Conservation (phyloP, 768 basidiomycete species). For the Saitozyma podzolica region DNA sequence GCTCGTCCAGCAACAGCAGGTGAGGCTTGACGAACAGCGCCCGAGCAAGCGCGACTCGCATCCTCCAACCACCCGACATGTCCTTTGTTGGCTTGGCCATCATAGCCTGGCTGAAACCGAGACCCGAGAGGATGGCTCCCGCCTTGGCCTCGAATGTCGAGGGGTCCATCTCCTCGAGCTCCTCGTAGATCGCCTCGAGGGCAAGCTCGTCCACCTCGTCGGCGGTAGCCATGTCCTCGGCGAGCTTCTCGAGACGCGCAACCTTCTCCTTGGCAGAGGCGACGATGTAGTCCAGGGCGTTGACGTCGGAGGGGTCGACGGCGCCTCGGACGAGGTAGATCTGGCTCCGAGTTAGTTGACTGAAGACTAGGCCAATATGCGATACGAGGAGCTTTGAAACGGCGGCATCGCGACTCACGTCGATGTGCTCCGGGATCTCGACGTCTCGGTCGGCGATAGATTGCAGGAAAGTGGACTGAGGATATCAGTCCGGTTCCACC, state of each 20-base stretch:
- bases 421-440: slow-evolving; percentile 89
- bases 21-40: slow-evolving; percentile 97
- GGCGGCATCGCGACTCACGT: slow-evolving; percentile 54
- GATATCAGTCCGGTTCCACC: too few relatives aligned
- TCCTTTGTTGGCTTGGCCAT: slow-evolving; percentile 97
- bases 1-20: slow-evolving; percentile 86
- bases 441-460: slow-evolving; percentile 95
- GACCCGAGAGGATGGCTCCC: slow-evolving; percentile 92
- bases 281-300: slow-evolving; percentile 96
- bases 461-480: slow-evolving; percentile 89
- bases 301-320: slow-evolving; percentile 90
- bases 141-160: slow-evolving; percentile 94
- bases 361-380: background rate
- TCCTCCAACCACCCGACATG: slow-evolving; percentile 99
- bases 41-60: slow-evolving; percentile 95
- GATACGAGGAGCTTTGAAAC: background rate
- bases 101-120: slow-evolving; percentile 86
- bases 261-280: slow-evolving; percentile 90
- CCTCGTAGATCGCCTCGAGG: slow-evolving; percentile 87
- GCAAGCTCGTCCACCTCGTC: slow-evolving; percentile 85
- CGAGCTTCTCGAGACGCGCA: slow-evolving; percentile 84
- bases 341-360: slow-evolving; percentile 34
- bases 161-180: slow-evolving; percentile 95
- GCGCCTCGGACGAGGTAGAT: slow-evolving; percentile 96
- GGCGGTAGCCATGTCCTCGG: slow-evolving; percentile 88